Conservation (phyloP, 306 rosid genomes). For the Malus asiatica region DNA sequence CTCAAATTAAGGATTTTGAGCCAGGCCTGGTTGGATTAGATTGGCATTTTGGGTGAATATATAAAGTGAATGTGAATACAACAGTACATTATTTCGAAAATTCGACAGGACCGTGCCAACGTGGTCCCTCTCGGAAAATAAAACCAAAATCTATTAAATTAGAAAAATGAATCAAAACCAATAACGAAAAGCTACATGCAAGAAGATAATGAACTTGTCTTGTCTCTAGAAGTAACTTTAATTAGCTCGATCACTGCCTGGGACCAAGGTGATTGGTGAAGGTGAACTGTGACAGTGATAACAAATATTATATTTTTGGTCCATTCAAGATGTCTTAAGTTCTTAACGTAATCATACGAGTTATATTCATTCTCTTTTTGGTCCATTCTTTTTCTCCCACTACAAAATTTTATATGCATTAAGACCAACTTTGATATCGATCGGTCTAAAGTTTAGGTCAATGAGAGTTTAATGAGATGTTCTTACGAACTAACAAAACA, state of each 20-base stretch:
- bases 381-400: neutral
- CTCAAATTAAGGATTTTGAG: neutral
- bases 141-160: neutral
- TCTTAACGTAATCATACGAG: neutral
- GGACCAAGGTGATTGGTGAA: neutral
- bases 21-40: neutral
- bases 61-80: neutral
- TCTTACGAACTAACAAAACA: neutral
- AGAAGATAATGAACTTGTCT: neutral
- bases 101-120: neutral
- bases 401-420: neutral
- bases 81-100: conserved; percentile 3
- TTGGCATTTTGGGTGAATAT: neutral
- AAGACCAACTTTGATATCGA: neutral
- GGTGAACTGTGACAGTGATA: neutral
- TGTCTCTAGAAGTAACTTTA: neutral
- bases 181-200: neutral
- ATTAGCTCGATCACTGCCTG: neutral
- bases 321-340: neutral
- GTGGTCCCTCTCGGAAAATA: neutral
- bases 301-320: neutral
- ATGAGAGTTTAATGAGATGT: neutral
- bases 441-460: neutral
- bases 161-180: too few relatives aligned
- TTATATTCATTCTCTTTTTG: neutral